Percentiles rank a stretch among this genome's conserved stretches.
Conservation (phyloP, 2,329 filamentous ascomycete species). For the Eurotiales sp. region DNA sequence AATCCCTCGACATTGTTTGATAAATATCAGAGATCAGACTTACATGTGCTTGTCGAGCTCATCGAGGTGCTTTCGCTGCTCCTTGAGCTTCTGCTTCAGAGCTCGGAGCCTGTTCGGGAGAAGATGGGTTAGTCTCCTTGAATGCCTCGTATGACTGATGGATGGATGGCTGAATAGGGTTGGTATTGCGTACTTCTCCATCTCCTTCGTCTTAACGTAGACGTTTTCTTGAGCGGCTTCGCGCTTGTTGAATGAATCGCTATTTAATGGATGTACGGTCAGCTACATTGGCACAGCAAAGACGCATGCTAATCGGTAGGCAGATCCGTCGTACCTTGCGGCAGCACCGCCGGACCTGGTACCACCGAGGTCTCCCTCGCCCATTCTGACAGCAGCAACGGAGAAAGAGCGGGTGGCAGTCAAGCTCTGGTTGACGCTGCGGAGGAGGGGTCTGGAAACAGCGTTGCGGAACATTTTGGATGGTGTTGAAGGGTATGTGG, state of each 20-base stretch:
- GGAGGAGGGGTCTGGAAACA: conserved; percentile 15
- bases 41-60: conserved; percentile 86
- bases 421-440: conserved; percentile 42
- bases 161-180: neutral
- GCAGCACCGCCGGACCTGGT: conserved; percentile 34
- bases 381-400: conserved; percentile 60
- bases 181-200: conserved; percentile 67
- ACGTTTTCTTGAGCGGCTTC: conserved; percentile 83
- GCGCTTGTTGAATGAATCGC: conserved; percentile 88
- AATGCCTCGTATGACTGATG: neutral
- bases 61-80: conserved; percentile 79
- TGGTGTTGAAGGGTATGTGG: neutral
- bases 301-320: too few relatives aligned
- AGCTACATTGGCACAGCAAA: conserved; percentile 2
- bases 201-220: conserved; percentile 82
- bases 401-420: conserved; percentile 58
- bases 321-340: too few relatives aligned
- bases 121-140: conserved; percentile 8
- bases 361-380: conserved; percentile 65
- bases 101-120: conserved; percentile 54
- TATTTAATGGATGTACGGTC: conserved; percentile 36
- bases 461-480: conserved; percentile 16
- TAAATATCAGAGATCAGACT: conserved; percentile 30
- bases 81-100: conserved; percentile 65
- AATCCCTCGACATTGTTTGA: neutral